Evolutionary conservation across 1,284 basidiomycete genomes (phyloP).

Genomic region (Grifola frondosa): DNA sequence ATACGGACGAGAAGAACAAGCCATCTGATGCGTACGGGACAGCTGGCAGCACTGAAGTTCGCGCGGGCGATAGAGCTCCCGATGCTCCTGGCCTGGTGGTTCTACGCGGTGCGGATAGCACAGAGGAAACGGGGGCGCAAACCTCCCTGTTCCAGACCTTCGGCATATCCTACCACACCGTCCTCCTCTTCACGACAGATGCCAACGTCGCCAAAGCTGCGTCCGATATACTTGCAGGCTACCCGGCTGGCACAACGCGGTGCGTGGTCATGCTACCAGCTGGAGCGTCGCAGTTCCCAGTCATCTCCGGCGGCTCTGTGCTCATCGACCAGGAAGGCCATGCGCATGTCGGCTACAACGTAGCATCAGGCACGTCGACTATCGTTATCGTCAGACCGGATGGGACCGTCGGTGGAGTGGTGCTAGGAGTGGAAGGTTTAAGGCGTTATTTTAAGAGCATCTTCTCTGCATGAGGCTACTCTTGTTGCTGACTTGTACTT

Average conservation of each 20-base stretch:
- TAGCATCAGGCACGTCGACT: constrained; percentile 7
- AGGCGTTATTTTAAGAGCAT: constrained; percentile 21
- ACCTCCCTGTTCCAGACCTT: constrained; percentile 29
- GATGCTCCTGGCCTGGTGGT: constrained; percentile 39
- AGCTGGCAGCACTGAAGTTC: constrained; percentile 17
- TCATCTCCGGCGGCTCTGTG: no score
- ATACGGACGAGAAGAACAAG: no score
- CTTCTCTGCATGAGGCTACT: no score
- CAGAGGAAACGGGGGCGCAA: constrained; percentile 8
- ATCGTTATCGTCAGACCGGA: constrained; percentile 26
- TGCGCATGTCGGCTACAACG: constrained; percentile 16
- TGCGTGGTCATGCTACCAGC: constrained; percentile 14
- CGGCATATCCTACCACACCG: constrained; percentile 24
- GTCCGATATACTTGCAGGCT: neutral
- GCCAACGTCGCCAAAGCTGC: constrained; percentile 1
- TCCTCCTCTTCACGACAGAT: constrained; percentile 25
- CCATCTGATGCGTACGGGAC: no score
- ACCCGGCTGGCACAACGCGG: constrained; percentile 7
- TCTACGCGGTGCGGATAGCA: no score
- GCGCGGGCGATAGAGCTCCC: constrained; percentile 49
- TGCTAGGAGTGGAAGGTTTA: constrained; percentile 13
- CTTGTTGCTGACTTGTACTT: no score
- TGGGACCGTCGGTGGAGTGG: constrained; percentile 24
- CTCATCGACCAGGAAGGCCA: constrained; percentile 18
- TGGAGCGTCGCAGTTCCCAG: constrained; percentile 4